Base-by-base conservation (phyloP, 257 asterid genomes). In the Agastache rugosa region DNA sequence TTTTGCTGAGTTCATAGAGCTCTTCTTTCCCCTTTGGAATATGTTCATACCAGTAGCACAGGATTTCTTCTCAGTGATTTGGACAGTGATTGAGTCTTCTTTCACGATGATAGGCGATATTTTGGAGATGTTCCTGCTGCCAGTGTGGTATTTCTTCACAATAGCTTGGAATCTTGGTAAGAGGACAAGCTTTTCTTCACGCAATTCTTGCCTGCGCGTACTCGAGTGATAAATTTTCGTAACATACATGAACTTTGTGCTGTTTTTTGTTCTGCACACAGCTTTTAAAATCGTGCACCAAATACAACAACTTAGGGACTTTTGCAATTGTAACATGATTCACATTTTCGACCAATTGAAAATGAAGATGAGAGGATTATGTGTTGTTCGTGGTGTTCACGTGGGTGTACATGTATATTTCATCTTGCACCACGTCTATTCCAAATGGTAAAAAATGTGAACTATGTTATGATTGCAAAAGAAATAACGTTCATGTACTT, bases 1-100 rank as follows among this genome's bases (percentile, higher is more conserved):
- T 14, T 79, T 88, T 67, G 19, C 77, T 51, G 91, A 73, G 72
- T 75, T 86, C 27, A 73, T 86, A 77, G 91, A 84, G 11, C 75
- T 74, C 53, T 72, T 86, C 74, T 73, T 81, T 80, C 97, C 97
- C 55, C 70, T 85, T 55, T 85, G 93, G 88, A 84, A 63, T 67
- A 23, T 83, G 72, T 80, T 80, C 59, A 39, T 83, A 74, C 81
- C 83, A 53, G 39, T 84, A 47, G 76, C 78, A 7, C 91, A 76
- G 75, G 77, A 77, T 64, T 60, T 70, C 54, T 81, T 83, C 54
- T 81, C 97, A 12, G 80, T 83, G 29, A 63, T 81, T 35, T 82
- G 94, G 96, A 42, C 70, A 63, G 72, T 79, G 23, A 22, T 89
- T 8, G 90, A 85, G 74, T 83, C 88, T 63, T 85, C 83, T 22